Conservation (phyloP, 495 filamentous ascomycete species). For the Talaromyces stipitatus region DNA sequence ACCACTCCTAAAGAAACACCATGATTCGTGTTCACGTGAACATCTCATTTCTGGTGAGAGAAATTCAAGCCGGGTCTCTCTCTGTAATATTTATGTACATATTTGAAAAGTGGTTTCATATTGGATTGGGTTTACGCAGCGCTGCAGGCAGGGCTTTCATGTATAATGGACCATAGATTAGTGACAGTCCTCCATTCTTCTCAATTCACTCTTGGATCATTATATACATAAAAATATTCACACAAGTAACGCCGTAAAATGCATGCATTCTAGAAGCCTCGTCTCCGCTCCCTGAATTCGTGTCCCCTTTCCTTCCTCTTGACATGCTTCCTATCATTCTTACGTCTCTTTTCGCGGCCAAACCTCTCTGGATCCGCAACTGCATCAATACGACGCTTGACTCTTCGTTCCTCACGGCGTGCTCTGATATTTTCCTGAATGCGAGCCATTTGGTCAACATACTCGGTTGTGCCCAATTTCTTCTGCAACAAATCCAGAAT, state of each 20-base stretch:
- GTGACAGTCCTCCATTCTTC: not conserved
- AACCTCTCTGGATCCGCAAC: slow-evolving; percentile 72
- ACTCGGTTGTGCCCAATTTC: slow-evolving; percentile 75
- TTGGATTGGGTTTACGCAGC: not conserved
- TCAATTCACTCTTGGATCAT: not conserved
- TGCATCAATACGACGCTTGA: slow-evolving; percentile 79
- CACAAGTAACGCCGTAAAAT: not conserved
- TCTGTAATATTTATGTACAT: not conserved
- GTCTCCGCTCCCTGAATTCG: slow-evolving; percentile 61
- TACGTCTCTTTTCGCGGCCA: slow-evolving; percentile 73
- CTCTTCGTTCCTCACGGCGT: slow-evolving; percentile 62
- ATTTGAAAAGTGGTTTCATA: not conserved
- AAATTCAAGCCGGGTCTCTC: too few relatives aligned
- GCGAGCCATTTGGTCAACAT: slow-evolving; percentile 56
- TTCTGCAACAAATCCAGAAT: slow-evolving; percentile 69
- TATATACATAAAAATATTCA: not conserved
- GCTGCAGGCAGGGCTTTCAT: slow-evolving; percentile 3
- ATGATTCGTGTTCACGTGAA: not conserved
- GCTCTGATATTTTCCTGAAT: slow-evolving; percentile 62
- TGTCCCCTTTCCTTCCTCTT: slow-evolving; percentile 68
- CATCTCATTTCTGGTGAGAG: too few relatives aligned
- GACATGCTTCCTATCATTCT: slow-evolving; percentile 76
- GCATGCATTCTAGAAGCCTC: slow-evolving; percentile 48
- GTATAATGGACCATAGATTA: too few relatives aligned
- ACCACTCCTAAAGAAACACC: not conserved